A percentile compares a stretch with the other conserved stretches of the same genome.
These are phyloP conservation scores for Leishmania major DNA, from an alignment of 208 protist species.

Conservation along the genomic window DNA sequence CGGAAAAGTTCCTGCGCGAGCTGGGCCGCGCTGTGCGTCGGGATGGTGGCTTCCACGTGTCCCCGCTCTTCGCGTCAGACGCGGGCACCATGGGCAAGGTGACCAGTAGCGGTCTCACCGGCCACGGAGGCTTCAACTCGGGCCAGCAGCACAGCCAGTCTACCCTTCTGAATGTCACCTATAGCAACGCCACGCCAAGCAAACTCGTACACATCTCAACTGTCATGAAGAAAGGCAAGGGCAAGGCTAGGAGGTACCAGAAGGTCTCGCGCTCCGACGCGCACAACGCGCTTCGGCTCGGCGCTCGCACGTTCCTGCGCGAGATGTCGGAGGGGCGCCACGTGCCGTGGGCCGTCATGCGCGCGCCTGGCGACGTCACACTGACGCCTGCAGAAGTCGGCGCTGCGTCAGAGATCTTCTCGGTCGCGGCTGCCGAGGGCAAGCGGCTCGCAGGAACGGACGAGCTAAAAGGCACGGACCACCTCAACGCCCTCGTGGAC, in stretches of 20 bases:
- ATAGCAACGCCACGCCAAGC: slow-evolving; percentile 86
- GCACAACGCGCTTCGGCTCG: slow-evolving; percentile 72
- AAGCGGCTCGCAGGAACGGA: slow-evolving; percentile 38
- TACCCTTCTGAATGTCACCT: slow-evolving; percentile 78
- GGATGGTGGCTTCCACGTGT: slow-evolving; percentile 86
- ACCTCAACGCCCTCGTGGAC: slow-evolving; percentile 60
- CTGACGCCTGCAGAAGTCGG: slow-evolving; percentile 60
- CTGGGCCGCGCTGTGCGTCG: slow-evolving; percentile 82
- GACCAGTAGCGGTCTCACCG: slow-evolving; percentile 77
- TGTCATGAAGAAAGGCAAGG: slow-evolving; percentile 38
- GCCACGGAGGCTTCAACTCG: slow-evolving; percentile 75
- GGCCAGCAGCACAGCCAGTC: slow-evolving; percentile 74
- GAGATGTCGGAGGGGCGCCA: slow-evolving; percentile 78
- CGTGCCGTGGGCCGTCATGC: slow-evolving; percentile 89
- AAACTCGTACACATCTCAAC: slow-evolving; percentile 84
- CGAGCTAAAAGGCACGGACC: slow-evolving; percentile 39
- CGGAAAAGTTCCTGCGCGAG: slow-evolving; percentile 68
- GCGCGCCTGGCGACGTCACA: slow-evolving; percentile 41
- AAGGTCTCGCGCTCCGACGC: slow-evolving; percentile 56
- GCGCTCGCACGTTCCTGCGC: slow-evolving; percentile 81
- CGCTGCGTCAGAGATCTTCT: slow-evolving; percentile 60
- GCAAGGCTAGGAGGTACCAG: slow-evolving; percentile 40
- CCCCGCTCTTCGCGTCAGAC: slow-evolving; percentile 71
- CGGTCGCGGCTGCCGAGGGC: slow-evolving; percentile 49
- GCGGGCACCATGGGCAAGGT: slow-evolving; percentile 81